Evolutionary conservation across 1,284 basidiomycete species (phyloP), one percentile per base, ranked within the genome.

Genomic region (Cryptococcus sp.): DNA sequence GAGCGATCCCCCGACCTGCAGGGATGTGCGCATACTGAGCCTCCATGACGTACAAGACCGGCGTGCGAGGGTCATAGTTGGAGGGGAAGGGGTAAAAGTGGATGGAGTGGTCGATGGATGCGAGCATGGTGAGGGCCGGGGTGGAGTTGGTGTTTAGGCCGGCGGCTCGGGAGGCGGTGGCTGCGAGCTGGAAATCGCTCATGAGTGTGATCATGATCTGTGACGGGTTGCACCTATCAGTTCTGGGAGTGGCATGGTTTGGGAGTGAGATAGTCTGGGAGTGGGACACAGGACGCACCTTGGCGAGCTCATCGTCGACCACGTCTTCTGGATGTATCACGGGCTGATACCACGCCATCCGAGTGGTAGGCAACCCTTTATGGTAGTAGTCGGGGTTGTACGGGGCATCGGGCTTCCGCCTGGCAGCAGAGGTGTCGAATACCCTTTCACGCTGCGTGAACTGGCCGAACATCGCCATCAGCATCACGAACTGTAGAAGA

Each of bases 141-240:
- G 49, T 60, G 23, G 57, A 69, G 42, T 53, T 68, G 23, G 68
- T 65, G 3, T 82, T 82, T 20, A 92, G 78, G 0, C 86, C 85
- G 46, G 88, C 78, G 5, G 84, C 82, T n/a, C 81, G 82, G 0
- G 82, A 75, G 2, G 85, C 87, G 0, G 83, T 82, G 8, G 81
- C 79, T 56, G 93, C 85, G 62, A 93, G 88, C 67, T 87, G 82
- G 46, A 88, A 77, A 73, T 95, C 91, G 1, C 89, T 91, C 49
- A 91, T 81, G 67, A 91, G 94, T 3, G 86, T 85, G 52, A 94
- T 79, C 56, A 94, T 90, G 66, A 88, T 89, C 88, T 92, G 21
- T 16, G 11, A 12, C 16, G 38, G 42, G 11, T 21, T 18, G 3
- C 24, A 16, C 16, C 9, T 12, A 36, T 13, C 5, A 4, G 8